Evolutionary conservation across 1,284 basidiomycete genomes (phyloP).

Genomic region (Caloboletus inedulis): DNA sequence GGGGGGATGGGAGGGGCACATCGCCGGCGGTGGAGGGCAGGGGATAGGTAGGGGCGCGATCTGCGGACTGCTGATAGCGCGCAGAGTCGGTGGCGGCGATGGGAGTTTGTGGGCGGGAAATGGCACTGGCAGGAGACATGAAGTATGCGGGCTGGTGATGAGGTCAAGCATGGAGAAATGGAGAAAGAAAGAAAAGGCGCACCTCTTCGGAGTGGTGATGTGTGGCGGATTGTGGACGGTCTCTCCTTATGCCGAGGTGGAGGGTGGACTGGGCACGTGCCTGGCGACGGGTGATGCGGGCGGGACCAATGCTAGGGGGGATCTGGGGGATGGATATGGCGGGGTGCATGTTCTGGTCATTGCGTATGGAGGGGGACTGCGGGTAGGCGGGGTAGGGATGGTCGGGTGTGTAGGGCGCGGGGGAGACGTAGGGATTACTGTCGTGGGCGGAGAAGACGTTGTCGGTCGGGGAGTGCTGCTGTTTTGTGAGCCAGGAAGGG

Average conservation of each 20-base stretch:
- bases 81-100: constrained; percentile 30
- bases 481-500: constrained; percentile 29
- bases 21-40: constrained; percentile 15
- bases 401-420: constrained; percentile 35
- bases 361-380: constrained; percentile 28
- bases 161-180: constrained; percentile 6
- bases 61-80: constrained; percentile 28
- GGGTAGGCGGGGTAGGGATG: constrained; percentile 31
- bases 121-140: constrained; percentile 30
- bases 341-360: constrained; percentile 31
- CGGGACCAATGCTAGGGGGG: constrained; percentile 54
- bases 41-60: constrained; percentile 21
- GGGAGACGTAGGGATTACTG: constrained; percentile 37
- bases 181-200: constrained; percentile 10
- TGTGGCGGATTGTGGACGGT: constrained; percentile 23
- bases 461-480: constrained; percentile 24
- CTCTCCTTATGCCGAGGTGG: constrained; percentile 35
- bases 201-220: constrained; percentile 37
- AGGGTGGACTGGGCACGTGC: constrained; percentile 38
- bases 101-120: constrained; percentile 46
- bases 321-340: constrained; percentile 39
- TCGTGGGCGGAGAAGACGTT: constrained; percentile 35
- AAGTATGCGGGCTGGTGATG: constrained; percentile 29
- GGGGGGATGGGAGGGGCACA: constrained; percentile 30
- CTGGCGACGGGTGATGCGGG: constrained; percentile 47